phyloP scores from a whole-genome alignment of 306 rosid genomes.

The Quercus wislizeni region DNA sequence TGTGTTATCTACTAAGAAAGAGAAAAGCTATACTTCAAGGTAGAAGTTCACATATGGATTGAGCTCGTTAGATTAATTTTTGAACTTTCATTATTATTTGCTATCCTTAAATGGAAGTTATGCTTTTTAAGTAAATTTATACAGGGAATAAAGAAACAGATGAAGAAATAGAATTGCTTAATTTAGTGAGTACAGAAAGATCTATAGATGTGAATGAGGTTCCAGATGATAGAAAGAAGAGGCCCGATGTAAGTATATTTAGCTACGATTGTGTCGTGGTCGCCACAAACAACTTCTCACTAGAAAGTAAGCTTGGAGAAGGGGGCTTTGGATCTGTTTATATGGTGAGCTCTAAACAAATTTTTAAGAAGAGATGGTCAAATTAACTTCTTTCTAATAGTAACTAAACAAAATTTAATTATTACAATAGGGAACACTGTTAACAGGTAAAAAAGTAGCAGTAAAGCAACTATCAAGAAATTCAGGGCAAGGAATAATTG shows the following conservation, averaged over 20 bases:
- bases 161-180: neutral
- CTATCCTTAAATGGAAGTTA: too few species aligned
- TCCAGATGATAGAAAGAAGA: constrained; percentile 1
- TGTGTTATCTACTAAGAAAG: neutral
- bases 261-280: constrained; percentile 16
- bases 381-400: too few species aligned
- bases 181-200: neutral
- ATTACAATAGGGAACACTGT: too few species aligned
- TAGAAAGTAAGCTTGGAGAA: constrained; percentile 22
- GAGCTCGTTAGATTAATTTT: neutral
- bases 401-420: too few species aligned
- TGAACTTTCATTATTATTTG: neutral
- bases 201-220: neutral
- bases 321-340: constrained; percentile 41
- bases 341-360: constrained; percentile 18
- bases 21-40: constrained; percentile 16
- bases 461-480: too few species aligned
- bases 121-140: neutral
- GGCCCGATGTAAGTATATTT: constrained; percentile 9
- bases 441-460: too few species aligned
- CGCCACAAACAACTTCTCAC: constrained; percentile 25
- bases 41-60: neutral
- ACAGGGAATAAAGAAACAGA: neutral
- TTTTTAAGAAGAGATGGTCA: neutral
- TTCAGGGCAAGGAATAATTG: too few species aligned